These are phyloP conservation scores for Polygonum maritimum DNA, from an alignment of 148 eudicot species.

Conservation along the genomic window DNA sequence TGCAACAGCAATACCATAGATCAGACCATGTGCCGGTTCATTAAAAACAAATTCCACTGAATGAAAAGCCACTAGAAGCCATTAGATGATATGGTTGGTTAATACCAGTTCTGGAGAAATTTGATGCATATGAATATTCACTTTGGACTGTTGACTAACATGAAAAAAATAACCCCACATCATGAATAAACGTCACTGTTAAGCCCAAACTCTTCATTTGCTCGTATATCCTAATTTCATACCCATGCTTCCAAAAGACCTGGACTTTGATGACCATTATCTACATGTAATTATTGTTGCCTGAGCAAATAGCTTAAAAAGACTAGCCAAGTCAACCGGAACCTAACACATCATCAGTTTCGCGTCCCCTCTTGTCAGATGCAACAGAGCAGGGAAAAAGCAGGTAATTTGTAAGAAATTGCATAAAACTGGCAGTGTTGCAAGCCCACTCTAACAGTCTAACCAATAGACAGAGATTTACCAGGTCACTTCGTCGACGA, in stretches of 20 bases:
- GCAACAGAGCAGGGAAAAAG: not conserved
- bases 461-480: conserved; percentile 13
- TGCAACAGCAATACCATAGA: not conserved
- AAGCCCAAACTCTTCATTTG: not conserved
- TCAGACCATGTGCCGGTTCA: not conserved
- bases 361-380: not conserved
- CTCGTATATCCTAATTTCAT: not conserved
- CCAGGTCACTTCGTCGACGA: conserved; percentile 90
- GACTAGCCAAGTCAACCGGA: not conserved
- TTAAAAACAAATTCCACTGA: not conserved
- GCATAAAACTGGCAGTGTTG: not conserved
- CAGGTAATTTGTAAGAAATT: not conserved
- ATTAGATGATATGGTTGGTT: not conserved
- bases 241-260: not conserved
- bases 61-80: not conserved
- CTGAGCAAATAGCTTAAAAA: not conserved
- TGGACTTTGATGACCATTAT: not conserved
- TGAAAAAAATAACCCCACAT: not conserved
- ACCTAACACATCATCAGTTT: not conserved
- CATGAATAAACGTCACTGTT: not conserved
- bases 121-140: not conserved
- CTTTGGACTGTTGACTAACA: not conserved
- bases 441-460: not conserved
- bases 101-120: not conserved
- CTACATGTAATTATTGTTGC: not conserved